Conservation (phyloP, 1,139 yeast species). For the Candida dubliniensis region DNA sequence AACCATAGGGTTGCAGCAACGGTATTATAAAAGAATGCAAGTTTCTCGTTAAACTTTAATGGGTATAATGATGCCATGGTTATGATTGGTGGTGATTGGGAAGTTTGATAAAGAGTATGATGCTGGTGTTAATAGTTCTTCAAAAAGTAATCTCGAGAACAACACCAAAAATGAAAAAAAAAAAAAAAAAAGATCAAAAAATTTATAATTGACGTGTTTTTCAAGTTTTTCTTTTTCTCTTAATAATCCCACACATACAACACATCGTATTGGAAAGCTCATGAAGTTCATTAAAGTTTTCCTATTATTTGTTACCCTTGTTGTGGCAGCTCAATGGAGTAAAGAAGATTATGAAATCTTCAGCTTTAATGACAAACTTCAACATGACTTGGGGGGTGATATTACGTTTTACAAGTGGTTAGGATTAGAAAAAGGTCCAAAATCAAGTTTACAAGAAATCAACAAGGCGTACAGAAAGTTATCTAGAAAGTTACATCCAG, state of each 20-base stretch:
- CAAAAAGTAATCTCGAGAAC: slow-evolving; percentile 5
- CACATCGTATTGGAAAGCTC: neutral
- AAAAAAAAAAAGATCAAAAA: no score
- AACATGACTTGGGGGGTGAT: slow-evolving; percentile 60
- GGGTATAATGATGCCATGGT: slow-evolving; percentile 37
- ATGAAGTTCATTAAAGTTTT: slow-evolving; percentile 9
- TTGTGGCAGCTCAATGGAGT: slow-evolving; percentile 34
- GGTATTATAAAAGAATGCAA: slow-evolving; percentile 36
- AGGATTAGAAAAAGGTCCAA: slow-evolving; percentile 49
- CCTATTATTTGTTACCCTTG: slow-evolving; percentile 18
- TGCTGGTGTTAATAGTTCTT: neutral
- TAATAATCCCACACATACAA: neutral
- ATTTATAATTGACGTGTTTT: neutral
- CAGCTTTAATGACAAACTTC: slow-evolving; percentile 65
- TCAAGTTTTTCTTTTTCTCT: neutral
- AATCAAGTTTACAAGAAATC: slow-evolving; percentile 62
- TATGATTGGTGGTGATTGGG: neutral
- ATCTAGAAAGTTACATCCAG: slow-evolving; percentile 80
- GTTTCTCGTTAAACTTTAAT: slow-evolving; percentile 30
- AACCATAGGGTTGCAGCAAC: slow-evolving; percentile 49
- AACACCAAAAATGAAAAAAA: no score
- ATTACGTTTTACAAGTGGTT: slow-evolving; percentile 72
- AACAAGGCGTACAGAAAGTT: slow-evolving; percentile 71
- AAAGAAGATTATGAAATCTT: slow-evolving; percentile 81
- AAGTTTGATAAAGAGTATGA: neutral